phyloP scores from a whole-genome alignment of 345 rosid species.

The Firmiana major region DNA sequence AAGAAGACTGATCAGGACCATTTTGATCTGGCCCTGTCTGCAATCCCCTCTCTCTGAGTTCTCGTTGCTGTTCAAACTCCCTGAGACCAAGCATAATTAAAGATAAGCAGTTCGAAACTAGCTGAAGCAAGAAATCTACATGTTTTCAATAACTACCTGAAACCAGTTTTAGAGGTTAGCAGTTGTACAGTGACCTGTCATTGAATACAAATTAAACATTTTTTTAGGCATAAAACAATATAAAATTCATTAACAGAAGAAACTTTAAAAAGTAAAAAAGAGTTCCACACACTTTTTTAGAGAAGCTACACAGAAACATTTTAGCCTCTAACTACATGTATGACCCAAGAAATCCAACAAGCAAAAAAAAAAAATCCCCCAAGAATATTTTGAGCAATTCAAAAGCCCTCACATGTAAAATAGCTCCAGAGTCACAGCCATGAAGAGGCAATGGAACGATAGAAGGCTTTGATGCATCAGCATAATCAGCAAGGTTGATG shows the following conservation, averaged over 20 bases:
- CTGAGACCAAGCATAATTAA: slow-evolving; percentile 35
- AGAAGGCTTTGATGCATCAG: slow-evolving; percentile 82
- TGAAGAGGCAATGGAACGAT: slow-evolving; percentile 61
- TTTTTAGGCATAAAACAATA: not conserved
- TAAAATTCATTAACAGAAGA: slow-evolving; percentile 1
- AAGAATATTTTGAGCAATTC: slow-evolving; percentile 10
- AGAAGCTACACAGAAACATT: slow-evolving; percentile 3
- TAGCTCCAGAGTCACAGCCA: slow-evolving; percentile 84
- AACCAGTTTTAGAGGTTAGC: slow-evolving; percentile 95
- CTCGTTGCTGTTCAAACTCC: slow-evolving; percentile 98
- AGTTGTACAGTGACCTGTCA: slow-evolving; percentile 88
- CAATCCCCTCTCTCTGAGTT: slow-evolving; percentile 77
- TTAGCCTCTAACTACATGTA: not conserved
- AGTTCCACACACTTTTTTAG: not conserved
- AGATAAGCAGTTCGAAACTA: slow-evolving; percentile 13
- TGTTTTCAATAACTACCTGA: slow-evolving; percentile 48
- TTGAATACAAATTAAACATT: slow-evolving; percentile 17
- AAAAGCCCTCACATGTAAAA: slow-evolving; percentile 76
- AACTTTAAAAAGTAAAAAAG: not conserved
- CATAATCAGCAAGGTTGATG: slow-evolving; percentile 90
- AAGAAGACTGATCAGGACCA: slow-evolving; percentile 54
- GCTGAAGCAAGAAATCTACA: slow-evolving; percentile 13
- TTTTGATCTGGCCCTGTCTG: slow-evolving; percentile 53
- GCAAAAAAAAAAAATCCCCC: not conserved
- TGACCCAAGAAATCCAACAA: slow-evolving; percentile 2